These are phyloP conservation scores for Colletotrichum sp. DNA, from an alignment of 2,329 filamentous ascomycete genomes.

Conservation along the genomic window DNA sequence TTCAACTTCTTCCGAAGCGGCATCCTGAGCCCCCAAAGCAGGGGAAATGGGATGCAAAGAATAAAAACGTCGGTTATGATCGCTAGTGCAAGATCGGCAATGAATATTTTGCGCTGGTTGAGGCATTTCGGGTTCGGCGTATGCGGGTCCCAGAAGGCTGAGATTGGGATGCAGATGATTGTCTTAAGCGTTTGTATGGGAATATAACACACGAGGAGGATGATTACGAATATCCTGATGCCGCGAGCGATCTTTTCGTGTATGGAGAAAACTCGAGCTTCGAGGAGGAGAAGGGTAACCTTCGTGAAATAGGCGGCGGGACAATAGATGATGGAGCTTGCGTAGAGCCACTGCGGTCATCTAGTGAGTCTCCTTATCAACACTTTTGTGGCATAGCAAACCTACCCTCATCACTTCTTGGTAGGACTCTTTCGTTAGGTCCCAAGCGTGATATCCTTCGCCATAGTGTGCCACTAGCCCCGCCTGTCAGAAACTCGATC, in stretches of 20 bases:
- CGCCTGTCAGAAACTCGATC: not conserved
- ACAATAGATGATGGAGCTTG: constrained; percentile 31
- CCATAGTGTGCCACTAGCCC: constrained; percentile 27
- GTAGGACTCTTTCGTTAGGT: constrained; percentile 22
- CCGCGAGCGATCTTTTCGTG: constrained; percentile 25
- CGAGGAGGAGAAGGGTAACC: constrained; percentile 35
- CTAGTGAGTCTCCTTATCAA: not conserved
- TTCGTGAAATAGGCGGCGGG: constrained; percentile 34
- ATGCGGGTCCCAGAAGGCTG: constrained; percentile 26
- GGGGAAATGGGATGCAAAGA: constrained; percentile 35
- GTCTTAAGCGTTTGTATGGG: constrained; percentile 32
- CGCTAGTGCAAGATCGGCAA: constrained; percentile 34
- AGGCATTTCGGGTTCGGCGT: constrained; percentile 29
- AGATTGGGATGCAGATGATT: constrained; percentile 28
- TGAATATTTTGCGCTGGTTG: constrained; percentile 34
- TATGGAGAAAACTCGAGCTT: constrained; percentile 34
- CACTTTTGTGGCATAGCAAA: not conserved
- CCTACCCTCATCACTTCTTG: constrained; percentile 21
- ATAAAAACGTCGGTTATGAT: constrained; percentile 37
- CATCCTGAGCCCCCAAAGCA: constrained; percentile 34
- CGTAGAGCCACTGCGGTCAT: constrained; percentile 28
- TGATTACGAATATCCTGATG: constrained; percentile 32
- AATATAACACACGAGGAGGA: constrained; percentile 29
- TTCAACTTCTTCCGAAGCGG: constrained; percentile 34
- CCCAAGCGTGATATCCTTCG: constrained; percentile 27